Evolutionary conservation across 176 grass and related monocot species (phyloP).

Genomic region (Zoysia pacifica): DNA sequence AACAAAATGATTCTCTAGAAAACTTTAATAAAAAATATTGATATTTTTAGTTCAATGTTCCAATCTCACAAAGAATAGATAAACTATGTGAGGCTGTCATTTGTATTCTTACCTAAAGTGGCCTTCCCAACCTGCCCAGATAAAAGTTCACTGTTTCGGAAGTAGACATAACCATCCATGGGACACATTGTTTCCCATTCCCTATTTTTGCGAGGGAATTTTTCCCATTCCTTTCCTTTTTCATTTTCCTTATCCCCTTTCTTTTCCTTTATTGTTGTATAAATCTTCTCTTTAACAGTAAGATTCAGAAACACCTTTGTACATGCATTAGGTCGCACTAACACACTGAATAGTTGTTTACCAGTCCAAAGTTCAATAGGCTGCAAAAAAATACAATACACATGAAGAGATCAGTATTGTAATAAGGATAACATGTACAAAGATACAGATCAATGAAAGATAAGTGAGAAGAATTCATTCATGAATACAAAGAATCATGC

Average conservation of each 20-base stretch:
- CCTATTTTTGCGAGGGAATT: background rate
- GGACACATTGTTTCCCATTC: slow-evolving; percentile 86
- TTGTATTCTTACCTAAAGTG: slow-evolving; percentile 70
- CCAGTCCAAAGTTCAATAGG: slow-evolving; percentile 96
- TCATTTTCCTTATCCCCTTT: slow-evolving; percentile 38
- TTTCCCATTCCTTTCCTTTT: background rate
- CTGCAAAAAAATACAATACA: slow-evolving; percentile 51
- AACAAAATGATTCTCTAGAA: background rate
- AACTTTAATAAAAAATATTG: background rate
- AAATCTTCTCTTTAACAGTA: slow-evolving; percentile 79
- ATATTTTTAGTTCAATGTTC: background rate
- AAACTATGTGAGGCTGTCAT: background rate
- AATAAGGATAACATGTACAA: slow-evolving; percentile 31
- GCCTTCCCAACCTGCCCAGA: slow-evolving; percentile 85
- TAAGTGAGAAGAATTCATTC: slow-evolving; percentile 15
- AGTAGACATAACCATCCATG: slow-evolving; percentile 82
- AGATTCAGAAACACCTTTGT: slow-evolving; percentile 94
- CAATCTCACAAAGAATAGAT: background rate
- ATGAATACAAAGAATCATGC: slow-evolving; percentile 11
- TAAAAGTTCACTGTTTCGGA: slow-evolving; percentile 94
- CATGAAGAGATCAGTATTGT: slow-evolving; percentile 14
- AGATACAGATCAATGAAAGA: slow-evolving; percentile 12
- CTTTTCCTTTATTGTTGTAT: slow-evolving; percentile 22
- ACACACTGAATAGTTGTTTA: slow-evolving; percentile 91
- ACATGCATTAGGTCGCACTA: slow-evolving; percentile 81